Percentiles rank a stretch among this genome's conserved stretches.
phyloP scores from a whole-genome alignment of 208 protist genomes.

The Crithidia bombi region DNA sequence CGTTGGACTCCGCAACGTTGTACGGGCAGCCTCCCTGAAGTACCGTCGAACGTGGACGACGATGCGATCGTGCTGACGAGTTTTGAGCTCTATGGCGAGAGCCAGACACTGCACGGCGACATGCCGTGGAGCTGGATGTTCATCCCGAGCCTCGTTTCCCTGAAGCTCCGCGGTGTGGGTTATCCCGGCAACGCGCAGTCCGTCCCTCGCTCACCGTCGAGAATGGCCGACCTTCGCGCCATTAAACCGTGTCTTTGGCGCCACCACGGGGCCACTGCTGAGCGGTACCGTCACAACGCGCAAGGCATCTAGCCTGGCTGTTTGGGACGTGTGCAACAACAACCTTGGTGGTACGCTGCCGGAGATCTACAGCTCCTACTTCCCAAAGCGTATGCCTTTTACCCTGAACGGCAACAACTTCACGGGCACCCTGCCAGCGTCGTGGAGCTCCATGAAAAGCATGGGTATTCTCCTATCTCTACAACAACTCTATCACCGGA shows the following conservation, averaged over 20 bases:
- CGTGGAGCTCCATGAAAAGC: background rate
- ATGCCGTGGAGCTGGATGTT: conserved; percentile 14
- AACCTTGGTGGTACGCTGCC: conserved; percentile 8
- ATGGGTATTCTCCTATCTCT: background rate
- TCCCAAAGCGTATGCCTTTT: background rate
- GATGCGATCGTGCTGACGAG: conserved; percentile 2
- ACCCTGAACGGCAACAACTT: conserved; percentile 12
- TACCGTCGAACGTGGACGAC: background rate
- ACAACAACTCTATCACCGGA: conserved; percentile 12
- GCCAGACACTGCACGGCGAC: background rate
- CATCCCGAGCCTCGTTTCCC: conserved; percentile 6
- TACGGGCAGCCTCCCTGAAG: conserved; percentile 12
- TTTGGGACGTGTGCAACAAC: background rate
- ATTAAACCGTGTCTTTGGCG: no score
- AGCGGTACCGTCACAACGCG: background rate
- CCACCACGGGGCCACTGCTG: background rate
- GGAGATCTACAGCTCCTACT: background rate
- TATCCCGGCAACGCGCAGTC: background rate
- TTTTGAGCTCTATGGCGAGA: conserved; percentile 2
- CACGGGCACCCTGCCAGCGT: conserved; percentile 4
- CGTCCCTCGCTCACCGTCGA: no score
- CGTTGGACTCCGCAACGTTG: conserved; percentile 1
- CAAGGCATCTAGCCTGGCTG: background rate
- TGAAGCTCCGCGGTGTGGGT: conserved; percentile 5
- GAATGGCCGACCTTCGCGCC: background rate